Percentiles rank a stretch among this genome's conserved stretches.
phyloP scores from a whole-genome alignment of 257 asterid genomes.

The Handroanthus guayacan region DNA sequence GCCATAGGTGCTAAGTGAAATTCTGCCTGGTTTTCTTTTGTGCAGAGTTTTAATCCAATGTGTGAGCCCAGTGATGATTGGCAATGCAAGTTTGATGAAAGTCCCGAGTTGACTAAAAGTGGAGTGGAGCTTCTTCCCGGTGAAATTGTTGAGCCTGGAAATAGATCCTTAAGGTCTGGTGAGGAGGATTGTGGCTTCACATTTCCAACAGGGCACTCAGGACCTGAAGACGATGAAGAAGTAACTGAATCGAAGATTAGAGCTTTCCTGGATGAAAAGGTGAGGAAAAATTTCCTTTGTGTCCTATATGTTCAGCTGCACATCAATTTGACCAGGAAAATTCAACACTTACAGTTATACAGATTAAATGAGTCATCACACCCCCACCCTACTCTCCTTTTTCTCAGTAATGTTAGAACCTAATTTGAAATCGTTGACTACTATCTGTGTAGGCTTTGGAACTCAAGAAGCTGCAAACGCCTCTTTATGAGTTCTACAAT shows the following conservation, averaged over 20 bases:
- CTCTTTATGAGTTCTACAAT: constrained; percentile 87
- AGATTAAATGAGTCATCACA: not conserved
- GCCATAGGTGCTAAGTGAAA: constrained; percentile 27
- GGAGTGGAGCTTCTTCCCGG: constrained; percentile 47
- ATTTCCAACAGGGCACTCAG: constrained; percentile 66
- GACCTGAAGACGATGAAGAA: constrained; percentile 85
- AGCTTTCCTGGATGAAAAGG: constrained; percentile 96
- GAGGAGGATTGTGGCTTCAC: constrained; percentile 70
- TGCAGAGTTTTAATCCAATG: constrained; percentile 94
- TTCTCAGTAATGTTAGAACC: not conserved
- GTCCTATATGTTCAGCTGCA: not conserved
- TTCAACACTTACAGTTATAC: constrained; percentile 1
- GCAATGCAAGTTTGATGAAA: constrained; percentile 80
- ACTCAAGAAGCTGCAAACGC: constrained; percentile 89
- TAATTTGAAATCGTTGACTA: constrained; percentile 25
- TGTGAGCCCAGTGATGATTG: constrained; percentile 84
- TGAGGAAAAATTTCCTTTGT: constrained; percentile 25
- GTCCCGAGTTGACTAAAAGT: constrained; percentile 62
- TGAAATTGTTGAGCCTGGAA: constrained; percentile 53
- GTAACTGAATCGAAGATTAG: constrained; percentile 87
- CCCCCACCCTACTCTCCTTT: not conserved
- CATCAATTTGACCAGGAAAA: constrained; percentile 10
- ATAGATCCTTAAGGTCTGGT: constrained; percentile 47
- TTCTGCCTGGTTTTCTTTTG: constrained; percentile 26
- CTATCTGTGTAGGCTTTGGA: constrained; percentile 74